Base-by-base conservation (phyloP, 805 yeast species). In the Metschnikowia kofuensis region DNA sequence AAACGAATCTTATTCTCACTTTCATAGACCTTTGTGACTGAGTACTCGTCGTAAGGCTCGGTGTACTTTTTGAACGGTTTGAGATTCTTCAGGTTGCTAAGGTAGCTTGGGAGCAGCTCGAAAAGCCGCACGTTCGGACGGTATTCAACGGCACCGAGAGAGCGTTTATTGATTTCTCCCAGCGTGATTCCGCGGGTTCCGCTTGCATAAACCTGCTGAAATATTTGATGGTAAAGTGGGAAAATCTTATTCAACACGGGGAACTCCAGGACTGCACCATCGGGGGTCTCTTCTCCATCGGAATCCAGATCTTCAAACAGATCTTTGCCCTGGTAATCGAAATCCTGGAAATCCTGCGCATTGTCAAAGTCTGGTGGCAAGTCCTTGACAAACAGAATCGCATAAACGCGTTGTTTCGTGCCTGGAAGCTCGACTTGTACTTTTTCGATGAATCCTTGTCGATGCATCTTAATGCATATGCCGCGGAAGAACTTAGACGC, bases 1-100 rank as follows among this genome's bases (percentile, higher is more conserved):
- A 82, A 87, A 59, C 87, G 85, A 49, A 77, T 74, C 54, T 89
- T 82, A 0, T 96, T 95, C 50, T 81, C 83, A 55, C 82, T 82
- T 59, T 87, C 95, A 50, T 81, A 80, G 14, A 84, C 83, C 52
- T 86, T 75, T 0, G 85, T 75, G 11, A 89, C 68, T 14, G 64
- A 50, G 28, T 44, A 42, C 12, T 63, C 56, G n/a, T 58, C 62
- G 47, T 66, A 66, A 11, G 61, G 59, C 47, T 69, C 73, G 5
- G 53, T 48, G 41, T 61, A 61, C 14, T 53, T 56, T 44, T 64
- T 67, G 29, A 59, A 49, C 5, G 65, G 63, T 40, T 64, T 62
- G n/a, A 62, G 44, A 11, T 55, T 49, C 15, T 62, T 58, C 13
- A 60, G 56, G 45, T 72, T 74, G 36, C 62, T 59, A 16, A 62